Conservation (phyloP, 1,284 basidiomycete genomes). For the Irpex sp. region DNA sequence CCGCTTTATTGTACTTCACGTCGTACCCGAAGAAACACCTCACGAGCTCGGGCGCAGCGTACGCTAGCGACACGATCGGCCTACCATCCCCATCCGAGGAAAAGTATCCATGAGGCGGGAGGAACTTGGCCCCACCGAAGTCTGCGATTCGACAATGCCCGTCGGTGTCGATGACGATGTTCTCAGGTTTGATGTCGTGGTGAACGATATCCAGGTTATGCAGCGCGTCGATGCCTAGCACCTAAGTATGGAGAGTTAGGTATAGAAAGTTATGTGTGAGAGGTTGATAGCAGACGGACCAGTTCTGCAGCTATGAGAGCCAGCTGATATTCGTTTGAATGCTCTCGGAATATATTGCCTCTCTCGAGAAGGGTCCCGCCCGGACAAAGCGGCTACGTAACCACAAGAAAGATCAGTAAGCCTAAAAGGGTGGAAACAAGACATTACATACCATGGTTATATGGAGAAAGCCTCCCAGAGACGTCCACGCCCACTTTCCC, state of each 20-base stretch:
- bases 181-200: conserved; percentile 64
- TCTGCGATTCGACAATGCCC: conserved; percentile 66
- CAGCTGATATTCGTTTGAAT: conserved; percentile 5
- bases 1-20: conserved; percentile 16
- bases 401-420: neutral
- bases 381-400: conserved; percentile 18
- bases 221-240: conserved; percentile 24
- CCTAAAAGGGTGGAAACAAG: neutral
- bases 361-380: conserved; percentile 21
- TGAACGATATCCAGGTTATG: conserved; percentile 25
- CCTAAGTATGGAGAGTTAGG: conserved; percentile 8
- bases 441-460: conserved; percentile 19
- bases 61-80: conserved; percentile 16
- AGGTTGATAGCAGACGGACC: conserved; percentile 11
- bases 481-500: conserved; percentile 22
- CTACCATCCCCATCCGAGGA: conserved; percentile 1
- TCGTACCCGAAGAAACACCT: neutral
- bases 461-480: conserved; percentile 18
- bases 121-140: conserved; percentile 41
- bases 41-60: conserved; percentile 25
- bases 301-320: conserved; percentile 22
- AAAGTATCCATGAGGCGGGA: conserved; percentile 2
- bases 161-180: conserved; percentile 59
- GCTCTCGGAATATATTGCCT: conserved; percentile 3
- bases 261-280: neutral